Percentiles rank a stretch among this genome's conserved stretches.
Conservation (phyloP, 1,284 basidiomycete species). For the Hemileccinum hortonii region DNA sequence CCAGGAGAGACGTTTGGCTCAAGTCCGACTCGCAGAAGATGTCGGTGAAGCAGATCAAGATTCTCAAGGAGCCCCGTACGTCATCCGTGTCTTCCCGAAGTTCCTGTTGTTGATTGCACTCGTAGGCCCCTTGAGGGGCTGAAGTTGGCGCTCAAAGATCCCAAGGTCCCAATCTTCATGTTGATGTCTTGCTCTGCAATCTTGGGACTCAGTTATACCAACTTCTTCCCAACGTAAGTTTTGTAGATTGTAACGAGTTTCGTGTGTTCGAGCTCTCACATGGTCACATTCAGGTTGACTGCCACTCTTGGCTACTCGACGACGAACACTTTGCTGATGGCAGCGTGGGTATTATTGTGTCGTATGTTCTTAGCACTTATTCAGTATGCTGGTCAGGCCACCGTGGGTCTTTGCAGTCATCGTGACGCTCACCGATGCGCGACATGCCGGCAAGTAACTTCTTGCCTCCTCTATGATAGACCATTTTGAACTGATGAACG, state of each 20-base stretch:
- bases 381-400: slow-evolving; percentile 40
- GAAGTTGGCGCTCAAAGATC: slow-evolving; percentile 59
- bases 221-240: slow-evolving; percentile 71
- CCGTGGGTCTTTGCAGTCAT: slow-evolving; percentile 61
- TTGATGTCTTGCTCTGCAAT: slow-evolving; percentile 52
- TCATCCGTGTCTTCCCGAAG: slow-evolving; percentile 2
- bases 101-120: neutral
- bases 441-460: slow-evolving; percentile 56
- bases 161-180: slow-evolving; percentile 60
- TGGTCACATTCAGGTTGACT: slow-evolving; percentile 45
- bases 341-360: slow-evolving; percentile 48
- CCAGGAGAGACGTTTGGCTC: slow-evolving; percentile 62
- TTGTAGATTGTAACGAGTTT: neutral
- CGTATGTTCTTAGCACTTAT: neutral
- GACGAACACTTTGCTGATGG: slow-evolving; percentile 58
- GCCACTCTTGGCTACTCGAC: slow-evolving; percentile 64
- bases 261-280: no score
- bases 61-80: slow-evolving; percentile 52
- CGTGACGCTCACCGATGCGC: slow-evolving; percentile 55
- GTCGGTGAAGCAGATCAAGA: slow-evolving; percentile 69
- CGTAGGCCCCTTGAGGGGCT: slow-evolving; percentile 52
- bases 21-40: slow-evolving; percentile 73
- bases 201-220: slow-evolving; percentile 67
- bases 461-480: neutral
- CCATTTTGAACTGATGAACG: no score